Evolutionary conservation across 75 land plant genomes (phyloP).

Genomic region (Cryptomeria japonica): DNA sequence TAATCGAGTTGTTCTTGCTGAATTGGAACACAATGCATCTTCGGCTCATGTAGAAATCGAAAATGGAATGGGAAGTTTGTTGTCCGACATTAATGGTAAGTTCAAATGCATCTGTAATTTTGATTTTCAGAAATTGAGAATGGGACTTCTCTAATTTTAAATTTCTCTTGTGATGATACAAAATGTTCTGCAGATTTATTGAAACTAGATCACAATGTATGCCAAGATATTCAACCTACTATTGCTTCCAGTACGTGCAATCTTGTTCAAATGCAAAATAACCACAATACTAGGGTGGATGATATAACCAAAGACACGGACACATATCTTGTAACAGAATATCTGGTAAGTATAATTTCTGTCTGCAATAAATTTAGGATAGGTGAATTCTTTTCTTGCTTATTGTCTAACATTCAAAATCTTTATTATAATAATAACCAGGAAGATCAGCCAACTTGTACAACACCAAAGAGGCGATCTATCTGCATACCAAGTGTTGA

Average conservation of each 20-base stretch:
- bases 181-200: conserved; percentile 21
- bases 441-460: conserved; percentile 84
- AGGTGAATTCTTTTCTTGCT: not conserved
- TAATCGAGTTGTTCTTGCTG: conserved; percentile 21
- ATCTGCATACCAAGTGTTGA: conserved; percentile 62
- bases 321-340: conserved; percentile 1
- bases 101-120: not conserved
- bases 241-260: not conserved
- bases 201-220: conserved; percentile 15
- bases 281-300: not conserved
- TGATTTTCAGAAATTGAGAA: too few relatives aligned
- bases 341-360: conserved; percentile 1
- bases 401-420: not conserved
- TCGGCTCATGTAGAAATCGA: conserved; percentile 22
- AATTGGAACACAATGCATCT: conserved; percentile 16
- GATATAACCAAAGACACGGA: conserved; percentile 9
- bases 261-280: not conserved
- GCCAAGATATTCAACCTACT: conserved; percentile 2
- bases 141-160: not conserved
- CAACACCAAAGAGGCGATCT: conserved; percentile 77
- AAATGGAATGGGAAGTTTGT: conserved; percentile 6
- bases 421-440: conserved; percentile 19
- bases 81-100: conserved; percentile 27
- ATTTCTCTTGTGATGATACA: not conserved
- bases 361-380: not conserved